Evolutionary conservation across 169 alveolate species (phyloP).

Genomic region (Amoebophrya sp.): DNA sequence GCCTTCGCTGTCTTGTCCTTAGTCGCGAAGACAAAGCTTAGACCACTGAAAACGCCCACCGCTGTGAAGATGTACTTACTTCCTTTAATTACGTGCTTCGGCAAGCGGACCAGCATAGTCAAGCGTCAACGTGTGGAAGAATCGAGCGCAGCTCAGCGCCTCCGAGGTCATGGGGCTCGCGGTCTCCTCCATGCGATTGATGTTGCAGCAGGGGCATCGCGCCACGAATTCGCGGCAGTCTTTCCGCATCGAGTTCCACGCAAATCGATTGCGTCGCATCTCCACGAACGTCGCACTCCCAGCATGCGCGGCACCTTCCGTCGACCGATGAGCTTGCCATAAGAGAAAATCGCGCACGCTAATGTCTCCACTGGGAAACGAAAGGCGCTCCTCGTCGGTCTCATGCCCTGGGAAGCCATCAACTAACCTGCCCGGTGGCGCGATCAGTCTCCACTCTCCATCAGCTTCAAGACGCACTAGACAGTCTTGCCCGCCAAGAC

Average conservation of each 20-base stretch:
- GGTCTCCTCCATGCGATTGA: not conserved
- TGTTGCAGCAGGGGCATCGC: not conserved
- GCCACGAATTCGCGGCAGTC: not conserved
- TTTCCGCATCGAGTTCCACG: not conserved
- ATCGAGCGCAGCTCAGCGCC: not conserved
- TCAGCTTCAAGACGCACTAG: not conserved
- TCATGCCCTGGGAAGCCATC: not conserved
- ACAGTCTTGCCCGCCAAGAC: not conserved
- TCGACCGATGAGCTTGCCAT: not conserved
- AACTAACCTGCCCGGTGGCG: not conserved
- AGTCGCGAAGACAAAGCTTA: not conserved
- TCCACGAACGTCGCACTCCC: not conserved
- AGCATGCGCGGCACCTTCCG: not conserved
- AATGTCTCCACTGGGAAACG: not conserved
- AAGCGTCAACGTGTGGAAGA: not conserved
- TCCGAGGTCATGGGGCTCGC: not conserved
- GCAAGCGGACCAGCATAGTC: not conserved
- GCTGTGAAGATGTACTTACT: not conserved
- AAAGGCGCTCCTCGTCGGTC: not conserved
- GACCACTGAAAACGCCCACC: not conserved
- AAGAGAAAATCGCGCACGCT: not conserved
- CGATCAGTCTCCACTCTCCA: not conserved
- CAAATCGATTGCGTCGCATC: not conserved
- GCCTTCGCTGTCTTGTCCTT: not conserved
- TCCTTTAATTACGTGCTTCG: not conserved